Evolutionary conservation across 73 alveolate genomes (phyloP).

Genomic region (Paramecium octaurelia): DNA sequence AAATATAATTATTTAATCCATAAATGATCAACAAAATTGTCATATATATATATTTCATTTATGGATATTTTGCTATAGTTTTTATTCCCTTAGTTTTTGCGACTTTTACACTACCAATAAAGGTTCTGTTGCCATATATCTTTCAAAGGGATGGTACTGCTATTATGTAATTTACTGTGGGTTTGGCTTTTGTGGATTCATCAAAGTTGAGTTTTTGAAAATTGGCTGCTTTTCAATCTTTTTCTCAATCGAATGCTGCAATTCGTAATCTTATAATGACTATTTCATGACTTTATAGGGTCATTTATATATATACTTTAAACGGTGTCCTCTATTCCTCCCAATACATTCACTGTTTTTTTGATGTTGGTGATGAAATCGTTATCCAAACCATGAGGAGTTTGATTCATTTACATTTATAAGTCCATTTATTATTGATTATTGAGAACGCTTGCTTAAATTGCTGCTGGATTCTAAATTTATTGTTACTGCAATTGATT

Average conservation of each 20-base stretch:
- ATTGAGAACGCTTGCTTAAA: not conserved
- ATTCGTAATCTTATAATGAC: not conserved
- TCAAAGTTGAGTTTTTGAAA: not conserved
- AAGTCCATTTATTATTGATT: not conserved
- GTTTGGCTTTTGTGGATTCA: not conserved
- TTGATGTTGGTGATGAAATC: not conserved
- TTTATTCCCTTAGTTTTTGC: not conserved
- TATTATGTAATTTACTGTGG: not conserved
- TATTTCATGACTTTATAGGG: not conserved
- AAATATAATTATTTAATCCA: too few relatives aligned
- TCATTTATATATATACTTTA: not conserved
- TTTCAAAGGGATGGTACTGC: not conserved
- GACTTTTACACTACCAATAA: not conserved
- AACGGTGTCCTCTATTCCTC: constrained; percentile 17
- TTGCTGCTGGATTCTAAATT: not conserved
- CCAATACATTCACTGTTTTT: not conserved
- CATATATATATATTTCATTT: not conserved
- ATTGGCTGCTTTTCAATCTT: not conserved
- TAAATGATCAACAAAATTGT: not conserved
- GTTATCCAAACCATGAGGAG: not conserved
- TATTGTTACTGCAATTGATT: not conserved
- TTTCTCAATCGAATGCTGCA: not conserved
- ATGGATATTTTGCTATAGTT: not conserved
- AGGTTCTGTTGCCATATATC: not conserved
- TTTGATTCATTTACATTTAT: not conserved